Conservation (phyloP, 208 protist genomes). For the Blechomonas ayalai region DNA sequence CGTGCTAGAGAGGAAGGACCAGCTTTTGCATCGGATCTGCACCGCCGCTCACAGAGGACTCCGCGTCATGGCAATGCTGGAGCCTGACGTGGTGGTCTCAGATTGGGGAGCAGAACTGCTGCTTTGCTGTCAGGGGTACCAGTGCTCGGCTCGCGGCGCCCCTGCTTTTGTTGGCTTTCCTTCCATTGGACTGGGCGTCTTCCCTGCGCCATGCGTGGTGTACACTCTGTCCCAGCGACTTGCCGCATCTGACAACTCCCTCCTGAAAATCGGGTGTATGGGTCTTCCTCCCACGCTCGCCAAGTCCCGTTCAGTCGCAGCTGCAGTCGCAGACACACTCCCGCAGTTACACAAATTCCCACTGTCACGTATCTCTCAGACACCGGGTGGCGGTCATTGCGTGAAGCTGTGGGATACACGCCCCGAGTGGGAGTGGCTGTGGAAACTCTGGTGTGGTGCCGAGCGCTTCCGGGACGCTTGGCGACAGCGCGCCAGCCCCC, state of each 20-base stretch:
- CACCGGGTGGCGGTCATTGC: no score
- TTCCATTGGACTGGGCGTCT: slow-evolving; percentile 20
- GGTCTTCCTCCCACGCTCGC: no score
- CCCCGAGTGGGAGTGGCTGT: no score
- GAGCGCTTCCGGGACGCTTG: no score
- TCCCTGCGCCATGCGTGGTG: slow-evolving; percentile 19
- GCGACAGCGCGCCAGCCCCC: no score
- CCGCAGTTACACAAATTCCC: no score
- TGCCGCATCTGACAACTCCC: background rate
- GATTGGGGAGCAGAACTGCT: slow-evolving; percentile 34
- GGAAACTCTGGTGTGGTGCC: no score
- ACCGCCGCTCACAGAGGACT: slow-evolving; percentile 10
- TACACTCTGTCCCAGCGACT: slow-evolving; percentile 4
- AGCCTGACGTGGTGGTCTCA: slow-evolving; percentile 10
- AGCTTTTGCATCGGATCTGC: slow-evolving; percentile 21
- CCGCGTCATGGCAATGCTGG: slow-evolving; percentile 12
- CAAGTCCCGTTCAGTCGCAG: no score
- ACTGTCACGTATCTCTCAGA: no score
- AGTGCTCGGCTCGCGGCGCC: slow-evolving; percentile 1
- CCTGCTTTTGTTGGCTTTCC: slow-evolving; percentile 22
- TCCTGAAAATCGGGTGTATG: no score
- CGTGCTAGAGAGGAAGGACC: slow-evolving; percentile 16
- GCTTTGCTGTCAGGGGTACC: slow-evolving; percentile 13
- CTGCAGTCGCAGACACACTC: no score
- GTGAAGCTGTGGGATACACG: no score